Base-by-base conservation (phyloP, 2,329 filamentous ascomycete genomes). In the Pochonia chlamydosporia region DNA sequence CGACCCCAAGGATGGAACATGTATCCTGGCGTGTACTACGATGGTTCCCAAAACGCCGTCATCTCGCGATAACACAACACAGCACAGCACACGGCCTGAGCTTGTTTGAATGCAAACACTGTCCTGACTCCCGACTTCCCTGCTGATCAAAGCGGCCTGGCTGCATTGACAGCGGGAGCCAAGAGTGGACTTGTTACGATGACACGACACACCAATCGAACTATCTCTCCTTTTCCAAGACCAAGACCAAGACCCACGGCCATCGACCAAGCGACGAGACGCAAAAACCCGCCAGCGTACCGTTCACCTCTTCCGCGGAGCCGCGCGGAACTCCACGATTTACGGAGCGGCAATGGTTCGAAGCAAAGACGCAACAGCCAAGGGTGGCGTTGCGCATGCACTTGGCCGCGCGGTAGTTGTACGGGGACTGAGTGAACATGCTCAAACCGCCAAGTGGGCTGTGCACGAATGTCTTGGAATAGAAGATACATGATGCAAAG, bases 1-100 rank as follows among this genome's bases (percentile, higher is more conserved):
- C 58, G 56, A 36, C 58, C 60, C 28, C 54, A 56, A 33, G 54
- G 56, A 14, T 64, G 62, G 60, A 59, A 56, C 53, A 61, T 65
- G 57, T 65, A 65, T 50, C 60, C 57, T 1, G 40, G 31, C 46
- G 55, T 64, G 51, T 63, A 63, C 56, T 65, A 65, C 50, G 50
- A 51, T 24, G 43, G 44, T 3, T 28, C 30, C 6, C 50, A 52
- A 36, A 46, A 47, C 30, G 33, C 50, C 36, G 45, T 48, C 30
- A 52, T 51, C 44, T 47, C 50, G 10, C 43, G 49, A 40, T 52
- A 43, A 54, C 11, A 23, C 18, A 39, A 39, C 35, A 39, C 3
- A 16, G 35, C 35, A 39, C 35, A 39, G 18, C 35, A 3, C 35
- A 3, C 35, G 35, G 35, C 35, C 20, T 23, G 35, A 23, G 18